These are phyloP conservation scores for Trebouxia sp. DNA, from an alignment of 139 green algal species.

Conservation along the genomic window DNA sequence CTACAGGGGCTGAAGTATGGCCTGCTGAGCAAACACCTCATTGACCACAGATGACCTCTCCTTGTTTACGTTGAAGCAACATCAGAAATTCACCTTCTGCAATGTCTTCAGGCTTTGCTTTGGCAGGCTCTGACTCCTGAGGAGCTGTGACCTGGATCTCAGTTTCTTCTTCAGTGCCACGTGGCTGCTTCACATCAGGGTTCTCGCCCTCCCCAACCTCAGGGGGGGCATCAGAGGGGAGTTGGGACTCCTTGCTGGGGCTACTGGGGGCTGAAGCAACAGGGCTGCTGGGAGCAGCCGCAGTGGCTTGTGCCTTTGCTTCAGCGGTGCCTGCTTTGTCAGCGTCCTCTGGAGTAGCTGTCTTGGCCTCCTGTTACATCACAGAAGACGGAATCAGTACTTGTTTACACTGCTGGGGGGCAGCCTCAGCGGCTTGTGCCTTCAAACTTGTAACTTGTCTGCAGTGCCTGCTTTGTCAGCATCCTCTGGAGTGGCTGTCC, in stretches of 20 bases:
- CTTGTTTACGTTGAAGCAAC: too few species aligned
- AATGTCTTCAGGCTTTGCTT: too few species aligned
- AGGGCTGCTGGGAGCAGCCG: too few species aligned
- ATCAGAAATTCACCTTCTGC: too few species aligned
- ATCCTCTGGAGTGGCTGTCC: not conserved
- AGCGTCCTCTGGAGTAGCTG: not conserved
- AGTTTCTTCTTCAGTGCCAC: not conserved
- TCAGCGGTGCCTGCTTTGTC: not conserved
- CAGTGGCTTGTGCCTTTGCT: not conserved
- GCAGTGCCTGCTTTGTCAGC: not conserved
- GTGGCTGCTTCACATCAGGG: not conserved
- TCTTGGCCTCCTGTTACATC: constrained; percentile 6
- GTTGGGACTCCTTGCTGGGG: not conserved
- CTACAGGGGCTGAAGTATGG: too few species aligned
- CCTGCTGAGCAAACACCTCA: too few species aligned
- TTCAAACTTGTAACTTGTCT: not conserved
- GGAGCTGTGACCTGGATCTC: constrained; percentile 23
- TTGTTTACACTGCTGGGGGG: too few species aligned
- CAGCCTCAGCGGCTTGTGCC: not conserved
- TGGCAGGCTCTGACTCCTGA: constrained; percentile 33
- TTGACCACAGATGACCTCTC: too few species aligned
- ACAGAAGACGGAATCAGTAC: too few species aligned
- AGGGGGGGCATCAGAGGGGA: not conserved
- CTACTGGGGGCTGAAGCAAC: not conserved
- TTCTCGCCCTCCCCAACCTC: constrained; percentile 1